Evolutionary conservation across 768 basidiomycete genomes (phyloP), one percentile per base, ranked within the genome.

Genomic region (Solioccasus polychromus): DNA sequence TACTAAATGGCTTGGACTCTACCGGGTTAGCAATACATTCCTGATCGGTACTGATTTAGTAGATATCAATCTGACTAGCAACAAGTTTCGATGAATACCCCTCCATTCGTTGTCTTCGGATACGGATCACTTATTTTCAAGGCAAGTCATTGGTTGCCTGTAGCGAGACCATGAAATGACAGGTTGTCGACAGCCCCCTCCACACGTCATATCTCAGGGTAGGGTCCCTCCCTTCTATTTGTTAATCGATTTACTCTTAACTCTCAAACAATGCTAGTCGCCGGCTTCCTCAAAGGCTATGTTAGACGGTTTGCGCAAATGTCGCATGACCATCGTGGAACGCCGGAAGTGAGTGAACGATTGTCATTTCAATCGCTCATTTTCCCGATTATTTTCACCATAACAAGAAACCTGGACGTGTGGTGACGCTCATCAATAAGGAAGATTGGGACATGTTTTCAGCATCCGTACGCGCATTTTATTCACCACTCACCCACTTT

Each of bases 41-140:
- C n/a, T n/a, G n/a, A 11, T 26, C 26, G 6, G 26, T 26, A 26
- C 26, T 26, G 11, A 26, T 26, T 11, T 26, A 31, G 5, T 31
- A 31, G 30, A 31, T 31, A 31, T 15, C 11, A 9, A 31, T 5
- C 30, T 5, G 5, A 18, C 32, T 18, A 26, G 26, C 26, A 11
- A n/a, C 5, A 24, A 26, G 4, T 15, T 25, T 39, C 14, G n/a
- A 61, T 60, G 60, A 11, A n/a, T 0, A 22, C 25, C 39, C 32
- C 50, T 49, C 66, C 69, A 18, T 92, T 84, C 61, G 73, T 88
- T 42, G 87, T 95, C 11, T 96, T 95, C 55, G 92, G 92, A 24
- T 96, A 96, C 55, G 92, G 92, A 10, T 92, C 90, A 6, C 75
- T 96, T 31, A 93, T 95, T 46, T 95, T 88, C 77, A 94, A 92